Conservation (phyloP, 1,284 basidiomycete species). For the Ceratobasidium sp. region DNA sequence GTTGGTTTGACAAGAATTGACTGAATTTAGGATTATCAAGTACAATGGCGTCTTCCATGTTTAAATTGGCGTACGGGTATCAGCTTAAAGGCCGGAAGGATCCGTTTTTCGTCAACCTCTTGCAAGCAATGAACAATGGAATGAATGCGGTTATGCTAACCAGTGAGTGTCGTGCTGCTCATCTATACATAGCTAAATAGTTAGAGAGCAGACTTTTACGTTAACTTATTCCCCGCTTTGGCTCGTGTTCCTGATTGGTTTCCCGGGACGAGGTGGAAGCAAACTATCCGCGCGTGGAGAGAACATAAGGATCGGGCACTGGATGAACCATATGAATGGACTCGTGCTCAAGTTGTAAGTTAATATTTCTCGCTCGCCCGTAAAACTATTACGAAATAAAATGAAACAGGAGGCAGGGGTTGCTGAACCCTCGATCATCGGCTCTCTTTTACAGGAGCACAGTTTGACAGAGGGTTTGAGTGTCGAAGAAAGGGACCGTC, state of each 20-base stretch:
- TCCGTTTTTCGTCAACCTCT: neutral
- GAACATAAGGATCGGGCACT: conserved; percentile 1
- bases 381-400: neutral
- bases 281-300: conserved; percentile 13
- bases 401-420: neutral
- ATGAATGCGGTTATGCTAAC: neutral
- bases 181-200: neutral
- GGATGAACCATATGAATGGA: neutral
- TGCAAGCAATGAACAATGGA: neutral
- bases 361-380: neutral
- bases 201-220: conserved; percentile 3
- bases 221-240: conserved; percentile 16
- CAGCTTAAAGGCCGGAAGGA: conserved; percentile 1
- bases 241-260: conserved; percentile 16
- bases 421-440: conserved; percentile 2
- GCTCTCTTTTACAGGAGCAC: neutral
- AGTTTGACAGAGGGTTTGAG: conserved; percentile 1
- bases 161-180: conserved; percentile 14
- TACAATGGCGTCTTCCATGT: conserved; percentile 6
- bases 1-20: neutral
- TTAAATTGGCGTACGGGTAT: conserved; percentile 20
- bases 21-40: neutral
- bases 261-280: conserved; percentile 18
- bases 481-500: neutral
- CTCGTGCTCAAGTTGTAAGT: conserved; percentile 16